Evolutionary conservation across 1,139 yeast genomes (phyloP).

Genomic region (Kluyveromyces sp.): DNA sequence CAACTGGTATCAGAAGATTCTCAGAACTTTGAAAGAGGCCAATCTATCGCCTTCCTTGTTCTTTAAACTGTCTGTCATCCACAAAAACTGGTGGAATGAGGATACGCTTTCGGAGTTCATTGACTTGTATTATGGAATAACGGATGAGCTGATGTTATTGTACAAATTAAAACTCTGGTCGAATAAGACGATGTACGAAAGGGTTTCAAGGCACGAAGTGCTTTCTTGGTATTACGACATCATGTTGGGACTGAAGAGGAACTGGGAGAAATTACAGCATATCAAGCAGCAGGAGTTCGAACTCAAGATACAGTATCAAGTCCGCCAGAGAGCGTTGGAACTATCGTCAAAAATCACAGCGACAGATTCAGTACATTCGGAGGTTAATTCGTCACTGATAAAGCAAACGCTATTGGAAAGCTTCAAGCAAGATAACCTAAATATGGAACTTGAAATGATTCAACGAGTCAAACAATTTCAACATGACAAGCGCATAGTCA

Average conservation of each 20-base stretch:
- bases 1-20: constrained; percentile 21
- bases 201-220: constrained; percentile 47
- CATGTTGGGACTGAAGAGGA: constrained; percentile 45
- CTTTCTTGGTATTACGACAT: constrained; percentile 63
- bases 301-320: constrained; percentile 33
- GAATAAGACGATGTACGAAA: constrained; percentile 33
- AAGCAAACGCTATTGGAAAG: constrained; percentile 11
- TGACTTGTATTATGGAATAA: constrained; percentile 53
- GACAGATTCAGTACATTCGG: constrained; percentile 1
- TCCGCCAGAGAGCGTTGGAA: constrained; percentile 30
- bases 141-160: constrained; percentile 52
- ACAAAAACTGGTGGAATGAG: constrained; percentile 36
- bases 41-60: constrained; percentile 10
- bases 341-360: constrained; percentile 21
- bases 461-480: constrained; percentile 30
- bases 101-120: constrained; percentile 42
- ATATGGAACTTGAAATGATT: constrained; percentile 22
- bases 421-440: constrained; percentile 27
- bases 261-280: constrained; percentile 36
- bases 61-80: constrained; percentile 13
- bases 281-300: constrained; percentile 39
- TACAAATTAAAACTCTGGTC: constrained; percentile 48
- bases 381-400: constrained; percentile 23
- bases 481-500: constrained; percentile 31
- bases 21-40: constrained; percentile 9